phyloP scores from a whole-genome alignment of 371 early-diverging fungal genomes.

The Apophysomyces trapeziformis region DNA sequence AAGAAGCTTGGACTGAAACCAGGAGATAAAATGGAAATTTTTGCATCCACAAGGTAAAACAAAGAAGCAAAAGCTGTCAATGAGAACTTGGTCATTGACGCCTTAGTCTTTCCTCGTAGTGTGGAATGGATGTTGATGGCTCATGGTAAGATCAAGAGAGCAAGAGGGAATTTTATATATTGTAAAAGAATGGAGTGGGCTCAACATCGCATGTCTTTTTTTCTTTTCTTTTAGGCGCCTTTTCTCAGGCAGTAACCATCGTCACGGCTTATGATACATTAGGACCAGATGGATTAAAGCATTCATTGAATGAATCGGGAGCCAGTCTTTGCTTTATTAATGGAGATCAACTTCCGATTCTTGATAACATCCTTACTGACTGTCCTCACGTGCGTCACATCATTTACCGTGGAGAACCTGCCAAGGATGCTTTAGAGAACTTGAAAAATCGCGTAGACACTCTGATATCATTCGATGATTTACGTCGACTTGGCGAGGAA shows the following conservation, averaged over 20 bases:
- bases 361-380: slow-evolving; percentile 48
- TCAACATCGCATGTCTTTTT: too few relatives aligned
- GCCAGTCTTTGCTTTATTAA: slow-evolving; percentile 68
- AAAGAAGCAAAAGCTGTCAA: not conserved
- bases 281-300: slow-evolving; percentile 72
- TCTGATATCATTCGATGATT: slow-evolving; percentile 55
- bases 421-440: slow-evolving; percentile 20
- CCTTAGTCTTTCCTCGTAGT: slow-evolving; percentile 15
- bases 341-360: slow-evolving; percentile 65
- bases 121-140: slow-evolving; percentile 51
- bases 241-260: slow-evolving; percentile 65
- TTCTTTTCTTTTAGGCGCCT: slow-evolving; percentile 40
- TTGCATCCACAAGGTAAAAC: slow-evolving; percentile 75
- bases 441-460: slow-evolving; percentile 25
- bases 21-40: slow-evolving; percentile 70
- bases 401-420: slow-evolving; percentile 74
- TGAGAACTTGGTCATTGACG: not conserved
- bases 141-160: slow-evolving; percentile 30
- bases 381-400: slow-evolving; percentile 68
- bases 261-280: slow-evolving; percentile 87
- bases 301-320: slow-evolving; percentile 69
- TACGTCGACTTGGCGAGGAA: slow-evolving; percentile 64
- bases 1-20: slow-evolving; percentile 64
- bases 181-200: too few relatives aligned
- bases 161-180: not conserved